Evolutionary conservation across 2,329 filamentous ascomycete species (phyloP).

Genomic region (Apiospora arundinis): DNA sequence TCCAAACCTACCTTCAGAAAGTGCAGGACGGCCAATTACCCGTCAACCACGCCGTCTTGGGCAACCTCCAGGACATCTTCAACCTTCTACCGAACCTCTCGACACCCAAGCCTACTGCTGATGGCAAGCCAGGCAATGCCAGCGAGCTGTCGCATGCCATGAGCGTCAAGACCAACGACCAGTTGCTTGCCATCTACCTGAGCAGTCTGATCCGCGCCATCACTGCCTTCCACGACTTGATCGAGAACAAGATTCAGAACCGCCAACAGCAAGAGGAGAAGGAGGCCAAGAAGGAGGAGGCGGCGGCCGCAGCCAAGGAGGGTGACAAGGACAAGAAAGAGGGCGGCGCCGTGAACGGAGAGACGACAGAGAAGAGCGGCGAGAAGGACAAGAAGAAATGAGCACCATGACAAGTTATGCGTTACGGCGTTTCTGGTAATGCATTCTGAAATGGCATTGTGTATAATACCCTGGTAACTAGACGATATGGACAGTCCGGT

Average conservation of each 20-base stretch:
- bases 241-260: conserved; percentile 99
- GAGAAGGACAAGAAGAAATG: conserved; percentile 58
- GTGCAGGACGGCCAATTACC: conserved; percentile 92
- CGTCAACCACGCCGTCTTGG: conserved; percentile 95
- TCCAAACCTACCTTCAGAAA: conserved; percentile 93
- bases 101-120: conserved; percentile 72
- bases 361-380: conserved; percentile 42
- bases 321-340: conserved; percentile 60
- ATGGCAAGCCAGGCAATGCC: conserved; percentile 62
- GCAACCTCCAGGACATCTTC: conserved; percentile 99
- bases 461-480: conserved; percentile 26
- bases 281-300: conserved; percentile 76
- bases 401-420: conserved; percentile 27
- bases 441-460: conserved; percentile 22
- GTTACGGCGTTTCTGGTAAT: conserved; percentile 20
- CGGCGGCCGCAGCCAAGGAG: conserved; percentile 55
- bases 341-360: conserved; percentile 51
- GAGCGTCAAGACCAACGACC: conserved; percentile 99
- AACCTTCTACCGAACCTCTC: conserved; percentile 96
- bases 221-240: conserved; percentile 97
- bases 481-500: conserved; percentile 21
- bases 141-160: conserved; percentile 93
- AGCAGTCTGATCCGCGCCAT: conserved; percentile 97
- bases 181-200: conserved; percentile 97
- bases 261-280: conserved; percentile 96